Evolutionary conservation across 2,329 filamentous ascomycete species (phyloP).

Genomic region (Diaporthe aspalathi): DNA sequence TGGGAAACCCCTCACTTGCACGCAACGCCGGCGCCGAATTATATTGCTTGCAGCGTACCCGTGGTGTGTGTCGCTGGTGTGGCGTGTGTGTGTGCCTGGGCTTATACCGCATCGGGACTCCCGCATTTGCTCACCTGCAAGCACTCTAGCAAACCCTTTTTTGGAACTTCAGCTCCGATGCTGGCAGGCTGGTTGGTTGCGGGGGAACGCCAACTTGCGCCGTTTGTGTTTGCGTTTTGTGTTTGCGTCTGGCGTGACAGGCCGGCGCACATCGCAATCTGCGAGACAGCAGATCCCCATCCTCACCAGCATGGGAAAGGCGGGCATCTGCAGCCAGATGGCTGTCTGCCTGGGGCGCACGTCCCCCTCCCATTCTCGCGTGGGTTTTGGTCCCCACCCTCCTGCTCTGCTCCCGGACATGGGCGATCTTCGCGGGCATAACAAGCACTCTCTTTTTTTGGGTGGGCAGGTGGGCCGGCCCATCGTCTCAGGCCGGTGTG

Average conservation of each 20-base stretch:
- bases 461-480: background rate
- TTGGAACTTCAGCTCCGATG: background rate
- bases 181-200: too few species aligned
- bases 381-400: too few species aligned
- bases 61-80: too few species aligned
- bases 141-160: background rate
- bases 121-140: background rate
- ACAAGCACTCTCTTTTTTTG: background rate
- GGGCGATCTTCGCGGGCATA: background rate
- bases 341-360: too few species aligned
- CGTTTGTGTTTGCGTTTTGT: too few species aligned
- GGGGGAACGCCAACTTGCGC: too few species aligned
- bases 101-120: conserved; percentile 4
- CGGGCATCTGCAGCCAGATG: background rate
- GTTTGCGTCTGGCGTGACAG: background rate
- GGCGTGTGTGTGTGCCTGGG: background rate
- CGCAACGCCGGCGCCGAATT: background rate
- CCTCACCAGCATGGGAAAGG: background rate
- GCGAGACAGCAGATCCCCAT: conserved; percentile 18
- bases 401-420: background rate
- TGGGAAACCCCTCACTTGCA: conserved; percentile 6
- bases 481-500: background rate
- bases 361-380: background rate
- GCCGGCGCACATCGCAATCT: conserved; percentile 13
- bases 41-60: conserved; percentile 1